phyloP scores from a whole-genome alignment of 2,329 filamentous ascomycete species.

The Trichoderma aggressivum region DNA sequence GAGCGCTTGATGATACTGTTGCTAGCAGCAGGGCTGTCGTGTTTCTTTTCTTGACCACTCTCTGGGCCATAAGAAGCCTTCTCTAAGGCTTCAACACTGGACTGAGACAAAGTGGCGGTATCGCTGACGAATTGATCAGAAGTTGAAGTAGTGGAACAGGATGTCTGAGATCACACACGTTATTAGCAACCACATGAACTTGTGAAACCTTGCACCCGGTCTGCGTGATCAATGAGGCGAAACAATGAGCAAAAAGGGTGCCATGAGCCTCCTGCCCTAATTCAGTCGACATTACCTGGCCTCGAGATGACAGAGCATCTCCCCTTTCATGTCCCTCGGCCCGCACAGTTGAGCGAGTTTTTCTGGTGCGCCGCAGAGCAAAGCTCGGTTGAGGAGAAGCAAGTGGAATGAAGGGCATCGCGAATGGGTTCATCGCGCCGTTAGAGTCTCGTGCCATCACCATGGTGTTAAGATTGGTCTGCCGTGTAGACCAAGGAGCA shows the following conservation, averaged over 20 bases:
- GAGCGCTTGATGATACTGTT: background rate
- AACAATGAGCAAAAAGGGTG: background rate
- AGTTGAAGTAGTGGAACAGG: background rate
- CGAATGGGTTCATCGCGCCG: conserved; percentile 32
- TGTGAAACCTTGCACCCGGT: conserved; percentile 13
- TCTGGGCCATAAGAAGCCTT: background rate
- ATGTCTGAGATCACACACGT: background rate
- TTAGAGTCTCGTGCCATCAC: conserved; percentile 6
- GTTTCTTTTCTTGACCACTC: background rate
- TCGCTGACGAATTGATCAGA: background rate
- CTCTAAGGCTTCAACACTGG: background rate
- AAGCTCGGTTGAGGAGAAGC: conserved; percentile 3
- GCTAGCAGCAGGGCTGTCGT: background rate
- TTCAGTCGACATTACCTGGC: background rate
- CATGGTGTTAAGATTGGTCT: background rate
- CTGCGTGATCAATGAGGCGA: background rate
- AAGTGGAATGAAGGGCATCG: conserved; percentile 27
- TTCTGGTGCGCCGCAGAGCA: background rate
- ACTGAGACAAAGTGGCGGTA: background rate
- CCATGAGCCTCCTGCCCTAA: background rate
- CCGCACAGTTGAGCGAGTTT: background rate
- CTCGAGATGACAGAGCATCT: background rate
- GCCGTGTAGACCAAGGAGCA: background rate
- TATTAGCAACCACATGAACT: background rate
- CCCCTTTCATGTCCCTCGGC: background rate